These are phyloP conservation scores for Elsinoe australis DNA, from an alignment of 2,329 filamentous ascomycete genomes.

Conservation along the genomic window DNA sequence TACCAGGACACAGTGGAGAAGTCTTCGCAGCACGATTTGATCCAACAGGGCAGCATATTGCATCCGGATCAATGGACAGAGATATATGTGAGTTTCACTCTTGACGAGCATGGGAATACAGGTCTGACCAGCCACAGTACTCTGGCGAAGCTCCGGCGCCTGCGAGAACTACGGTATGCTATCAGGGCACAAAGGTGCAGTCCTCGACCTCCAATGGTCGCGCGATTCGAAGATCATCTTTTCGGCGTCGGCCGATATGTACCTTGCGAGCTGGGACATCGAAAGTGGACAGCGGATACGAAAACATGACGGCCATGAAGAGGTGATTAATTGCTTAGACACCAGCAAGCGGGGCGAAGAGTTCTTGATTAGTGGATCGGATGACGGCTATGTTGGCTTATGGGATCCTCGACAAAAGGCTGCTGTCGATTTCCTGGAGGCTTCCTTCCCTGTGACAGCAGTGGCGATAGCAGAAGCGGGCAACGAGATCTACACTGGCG, in stretches of 20 bases:
- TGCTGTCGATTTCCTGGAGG: slow-evolving; percentile 79
- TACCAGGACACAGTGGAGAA: slow-evolving; percentile 62
- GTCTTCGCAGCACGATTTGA: slow-evolving; percentile 89
- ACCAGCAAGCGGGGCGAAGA: slow-evolving; percentile 86
- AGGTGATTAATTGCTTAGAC: slow-evolving; percentile 88
- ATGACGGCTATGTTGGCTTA: slow-evolving; percentile 79
- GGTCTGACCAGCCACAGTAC: slow-evolving; percentile 49
- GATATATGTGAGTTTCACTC: slow-evolving; percentile 65
- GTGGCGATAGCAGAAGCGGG: slow-evolving; percentile 88
- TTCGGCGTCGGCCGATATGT: slow-evolving; percentile 87
- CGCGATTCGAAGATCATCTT: slow-evolving; percentile 86
- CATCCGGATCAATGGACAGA: slow-evolving; percentile 91
- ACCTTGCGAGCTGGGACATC: slow-evolving; percentile 88
- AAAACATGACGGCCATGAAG: slow-evolving; percentile 85
- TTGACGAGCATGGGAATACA: neutral
- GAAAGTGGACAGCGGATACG: slow-evolving; percentile 89
- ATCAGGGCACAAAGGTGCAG: slow-evolving; percentile 80
- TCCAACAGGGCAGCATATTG: slow-evolving; percentile 77
- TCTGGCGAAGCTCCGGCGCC: slow-evolving; percentile 87
- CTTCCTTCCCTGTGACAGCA: slow-evolving; percentile 85
- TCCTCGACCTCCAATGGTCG: slow-evolving; percentile 93
- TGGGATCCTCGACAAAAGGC: slow-evolving; percentile 93
- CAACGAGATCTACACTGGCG: slow-evolving; percentile 88
- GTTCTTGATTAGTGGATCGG: slow-evolving; percentile 79
- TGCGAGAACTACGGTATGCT: slow-evolving; percentile 92